phyloP scores from a whole-genome alignment of 1,284 basidiomycete genomes.

The Trichosporon coremiiforme region DNA sequence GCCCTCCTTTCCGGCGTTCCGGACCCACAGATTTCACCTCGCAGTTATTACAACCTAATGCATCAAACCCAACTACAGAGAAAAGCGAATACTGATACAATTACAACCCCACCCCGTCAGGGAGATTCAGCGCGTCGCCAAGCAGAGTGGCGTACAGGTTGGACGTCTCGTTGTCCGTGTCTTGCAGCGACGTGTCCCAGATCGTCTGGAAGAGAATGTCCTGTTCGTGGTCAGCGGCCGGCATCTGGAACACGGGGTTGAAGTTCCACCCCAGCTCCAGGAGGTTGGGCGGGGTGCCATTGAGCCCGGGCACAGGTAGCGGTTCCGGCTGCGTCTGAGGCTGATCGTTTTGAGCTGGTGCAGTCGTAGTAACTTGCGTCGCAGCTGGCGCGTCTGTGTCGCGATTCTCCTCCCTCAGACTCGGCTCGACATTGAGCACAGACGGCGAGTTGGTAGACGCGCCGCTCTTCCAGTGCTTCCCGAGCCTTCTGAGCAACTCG shows the following conservation, averaged over 20 bases:
- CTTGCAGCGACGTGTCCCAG: conserved; percentile 19
- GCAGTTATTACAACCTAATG: neutral
- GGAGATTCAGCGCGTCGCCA: neutral
- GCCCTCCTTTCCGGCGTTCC: too few relatives aligned
- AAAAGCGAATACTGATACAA: too few relatives aligned
- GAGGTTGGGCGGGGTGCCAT: neutral
- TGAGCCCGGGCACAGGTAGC: neutral
- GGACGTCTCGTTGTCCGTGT: neutral
- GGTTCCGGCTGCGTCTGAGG: neutral
- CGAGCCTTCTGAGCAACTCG: conserved; percentile 20
- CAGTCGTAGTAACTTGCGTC: too few relatives aligned
- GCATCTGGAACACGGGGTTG: conserved; percentile 26
- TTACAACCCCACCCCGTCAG: neutral
- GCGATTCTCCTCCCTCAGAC: neutral
- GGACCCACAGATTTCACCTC: too few relatives aligned
- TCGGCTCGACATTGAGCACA: neutral
- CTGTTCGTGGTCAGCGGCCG: conserved; percentile 27
- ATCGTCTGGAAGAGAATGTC: conserved; percentile 30
- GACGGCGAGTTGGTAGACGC: neutral
- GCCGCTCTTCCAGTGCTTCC: conserved; percentile 26
- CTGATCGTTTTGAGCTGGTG: too few relatives aligned
- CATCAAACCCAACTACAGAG: neutral
- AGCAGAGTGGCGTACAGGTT: neutral
- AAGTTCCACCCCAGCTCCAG: conserved; percentile 24
- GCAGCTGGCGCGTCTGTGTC: neutral